Percentiles rank a stretch among this genome's conserved stretches.
phyloP scores from a whole-genome alignment of 352 stramenopile species.

The Globisporangium takayamanum region DNA sequence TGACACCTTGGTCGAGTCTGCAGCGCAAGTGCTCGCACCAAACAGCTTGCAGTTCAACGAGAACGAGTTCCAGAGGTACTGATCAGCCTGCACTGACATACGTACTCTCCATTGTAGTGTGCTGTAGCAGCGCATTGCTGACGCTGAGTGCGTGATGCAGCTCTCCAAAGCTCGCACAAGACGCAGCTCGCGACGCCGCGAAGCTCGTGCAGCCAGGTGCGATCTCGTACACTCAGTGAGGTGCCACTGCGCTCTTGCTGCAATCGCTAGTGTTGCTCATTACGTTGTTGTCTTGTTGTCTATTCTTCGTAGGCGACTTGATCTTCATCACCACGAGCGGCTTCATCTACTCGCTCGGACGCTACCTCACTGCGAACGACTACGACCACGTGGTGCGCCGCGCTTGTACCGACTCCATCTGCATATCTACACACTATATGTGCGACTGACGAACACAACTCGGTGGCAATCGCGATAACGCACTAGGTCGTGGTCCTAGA shows the following conservation, averaged over 20 bases:
- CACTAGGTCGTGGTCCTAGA: conserved; percentile 61
- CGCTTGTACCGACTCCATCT: not conserved
- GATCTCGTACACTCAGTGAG: not conserved
- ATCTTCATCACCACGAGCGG: conserved; percentile 79
- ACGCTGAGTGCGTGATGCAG: conserved; percentile 14
- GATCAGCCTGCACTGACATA: not conserved
- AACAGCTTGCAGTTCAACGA: conserved; percentile 76
- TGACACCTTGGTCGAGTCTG: conserved; percentile 29
- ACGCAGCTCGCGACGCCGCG: conserved; percentile 46
- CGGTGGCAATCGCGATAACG: not conserved
- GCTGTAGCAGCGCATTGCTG: not conserved
- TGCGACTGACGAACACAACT: not conserved
- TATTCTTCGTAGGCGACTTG: conserved; percentile 44
- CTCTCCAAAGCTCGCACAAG: conserved; percentile 48
- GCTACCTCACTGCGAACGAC: conserved; percentile 54
- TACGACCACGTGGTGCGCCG: conserved; percentile 63
- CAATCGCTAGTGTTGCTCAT: not conserved
- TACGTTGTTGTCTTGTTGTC: not conserved
- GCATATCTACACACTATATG: not conserved
- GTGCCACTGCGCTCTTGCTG: not conserved
- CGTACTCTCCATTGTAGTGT: not conserved
- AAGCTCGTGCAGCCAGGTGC: conserved; percentile 60
- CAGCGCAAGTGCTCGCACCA: conserved; percentile 47
- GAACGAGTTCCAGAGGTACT: conserved; percentile 64
- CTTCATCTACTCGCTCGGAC: conserved; percentile 57